A percentile compares a stretch with the other conserved stretches of the same genome.
These are phyloP conservation scores for Volutella citrinella DNA, from an alignment of 2,329 filamentous ascomycete species.

Conservation along the genomic window DNA sequence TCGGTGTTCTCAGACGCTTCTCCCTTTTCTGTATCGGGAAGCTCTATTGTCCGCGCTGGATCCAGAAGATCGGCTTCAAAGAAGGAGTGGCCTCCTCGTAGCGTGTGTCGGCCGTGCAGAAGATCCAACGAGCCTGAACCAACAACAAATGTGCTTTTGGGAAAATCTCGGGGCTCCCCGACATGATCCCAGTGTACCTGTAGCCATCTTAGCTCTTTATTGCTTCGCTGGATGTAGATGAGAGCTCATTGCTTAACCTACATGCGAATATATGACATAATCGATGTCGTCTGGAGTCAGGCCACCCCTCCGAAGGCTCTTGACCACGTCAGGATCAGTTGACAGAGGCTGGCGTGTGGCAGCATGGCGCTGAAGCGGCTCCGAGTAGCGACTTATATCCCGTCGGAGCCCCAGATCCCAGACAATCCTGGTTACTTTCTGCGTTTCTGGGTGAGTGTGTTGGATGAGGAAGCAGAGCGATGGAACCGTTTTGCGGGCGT, in stretches of 20 bases:
- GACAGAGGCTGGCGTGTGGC: no score
- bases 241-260: no score
- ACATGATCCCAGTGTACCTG: not conserved
- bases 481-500: constrained; percentile 6
- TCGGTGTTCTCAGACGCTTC: no score
- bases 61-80: not conserved
- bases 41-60: not conserved
- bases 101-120: no score
- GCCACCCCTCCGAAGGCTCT: no score
- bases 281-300: not conserved
- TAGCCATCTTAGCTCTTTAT: no score
- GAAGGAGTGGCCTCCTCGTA: no score
- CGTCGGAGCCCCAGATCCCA: not conserved
- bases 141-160: not conserved
- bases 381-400: not conserved
- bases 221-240: no score
- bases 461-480: not conserved
- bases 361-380: not conserved
- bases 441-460: not conserved
- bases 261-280: not conserved
- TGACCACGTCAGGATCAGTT: no score
- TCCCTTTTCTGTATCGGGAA: no score
- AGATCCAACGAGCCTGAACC: not conserved
- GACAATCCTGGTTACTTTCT: not conserved
- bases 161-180: not conserved